Base-by-base conservation (phyloP, 73 alveolate species). In the Paramecium bursaria region DNA sequence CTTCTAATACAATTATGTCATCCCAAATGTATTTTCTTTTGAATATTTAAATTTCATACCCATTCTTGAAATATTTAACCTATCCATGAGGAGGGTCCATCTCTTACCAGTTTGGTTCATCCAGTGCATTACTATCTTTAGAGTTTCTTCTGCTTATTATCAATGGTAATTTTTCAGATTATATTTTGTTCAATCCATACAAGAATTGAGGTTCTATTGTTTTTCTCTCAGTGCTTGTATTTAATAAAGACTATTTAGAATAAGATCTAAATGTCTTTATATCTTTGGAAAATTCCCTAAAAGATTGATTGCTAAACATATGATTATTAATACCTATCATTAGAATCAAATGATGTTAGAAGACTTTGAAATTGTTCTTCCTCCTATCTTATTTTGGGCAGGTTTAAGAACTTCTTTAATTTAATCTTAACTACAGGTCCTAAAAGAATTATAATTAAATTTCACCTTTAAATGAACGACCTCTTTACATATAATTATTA, bases 371-470 rank as follows among this genome's bases (percentile, higher is more conserved):
- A 57, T 26, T 10, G 21, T 25, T 57, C 76, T 27, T 57, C 47
- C 15, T 57, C 50, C 39, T 57, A 27, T 21, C 76, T 57, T 11
- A 57, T 57, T 57, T 57, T 57, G 17, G 76, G 76, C 21, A 57
- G 39, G 31, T 57, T 57, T 0, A 44, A 33, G 14, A 54, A 26
- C 29, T 54, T 54, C 29, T 10, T 21, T 48, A 54, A 26, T 54
- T 48, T 25, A 11, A 54, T 15, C 30, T 54, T 54, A 54, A 54
- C 75, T 54, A 54, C 29, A 26, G 75, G 75, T 26, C 75, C 75
- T 54, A 39, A n/a, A n/a, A n/a, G n/a, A n/a, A n/a, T n/a, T n/a
- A n/a, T n/a, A n/a, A n/a, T n/a, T n/a, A n/a, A n/a, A n/a, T n/a
- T n/a, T n/a, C n/a, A n/a, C n/a, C n/a, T n/a, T n/a, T n/a, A n/a